Evolutionary conservation across 2,329 filamentous ascomycete genomes (phyloP), one percentile per base, ranked within the genome.

Genomic region (Thielaviopsis cerberus): DNA sequence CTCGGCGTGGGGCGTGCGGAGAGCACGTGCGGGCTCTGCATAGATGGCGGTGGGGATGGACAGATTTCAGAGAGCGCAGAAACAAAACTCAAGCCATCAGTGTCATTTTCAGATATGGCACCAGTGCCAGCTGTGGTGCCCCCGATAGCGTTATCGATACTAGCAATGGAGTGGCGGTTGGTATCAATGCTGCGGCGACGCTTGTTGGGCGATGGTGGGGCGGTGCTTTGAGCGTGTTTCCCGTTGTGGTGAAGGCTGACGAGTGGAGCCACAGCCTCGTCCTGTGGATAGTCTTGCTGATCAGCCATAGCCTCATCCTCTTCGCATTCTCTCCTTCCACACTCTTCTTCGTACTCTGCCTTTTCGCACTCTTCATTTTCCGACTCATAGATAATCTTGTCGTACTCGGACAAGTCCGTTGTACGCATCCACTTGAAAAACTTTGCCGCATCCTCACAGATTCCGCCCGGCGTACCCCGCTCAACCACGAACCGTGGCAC

Each of bases 401-500:
- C 51, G 10, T 52, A 25, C 2, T 22, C 51, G 11, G 51, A 25
- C 51, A 27, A 52, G 63, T 52, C 23, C 2, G 25, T 27, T 17
- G 51, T 52, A 5, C 53, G 37, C 53, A 79, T 65, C 89, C 89
- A 94, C 59, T 88, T 79, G 15, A 92, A 68, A 63, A 94, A 94
- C 68, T 90, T 92, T 57, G 78, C 77, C 0, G 88, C 85, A 67
- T 94, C 89, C 50, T 76, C 76, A 25, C 88, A 78, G 64, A 95
- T 92, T 37, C 86, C 86, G 11, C 77, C 81, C 0, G 89, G 89
- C 0, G 89, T 94, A 27, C 86, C 87, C 66, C 87, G 82, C 65
- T 94, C 89, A n/a, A 94, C 87, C 77, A 95, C 83, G 70, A 92
- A 94, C 15, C 86, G 79, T 1, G 89, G 89, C 20, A 95, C 89